These are phyloP conservation scores for Candida pseudocylindracea DNA, from an alignment of 1,139 yeast species.

Conservation along the genomic window DNA sequence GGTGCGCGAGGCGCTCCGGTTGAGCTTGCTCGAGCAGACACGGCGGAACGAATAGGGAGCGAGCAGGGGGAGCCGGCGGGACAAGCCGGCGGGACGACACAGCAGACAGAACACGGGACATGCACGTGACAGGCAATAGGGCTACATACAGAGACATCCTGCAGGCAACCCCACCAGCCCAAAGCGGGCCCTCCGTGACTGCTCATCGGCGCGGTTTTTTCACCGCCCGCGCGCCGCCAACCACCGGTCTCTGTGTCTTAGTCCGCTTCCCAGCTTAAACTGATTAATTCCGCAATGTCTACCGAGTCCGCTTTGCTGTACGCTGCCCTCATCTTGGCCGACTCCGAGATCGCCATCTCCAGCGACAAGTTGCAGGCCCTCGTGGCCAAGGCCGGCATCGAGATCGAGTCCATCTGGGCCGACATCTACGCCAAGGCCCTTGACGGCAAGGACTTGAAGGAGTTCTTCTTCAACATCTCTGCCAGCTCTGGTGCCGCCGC, in stretches of 20 bases:
- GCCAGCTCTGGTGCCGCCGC: slow-evolving; percentile 59
- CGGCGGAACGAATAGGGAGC: slow-evolving; percentile 16
- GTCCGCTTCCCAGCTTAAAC: background rate
- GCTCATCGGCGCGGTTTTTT: too few relatives aligned
- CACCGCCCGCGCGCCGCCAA: too few relatives aligned
- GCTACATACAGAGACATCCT: too few relatives aligned
- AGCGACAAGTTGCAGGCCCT: slow-evolving; percentile 76
- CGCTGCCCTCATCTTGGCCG: slow-evolving; percentile 97
- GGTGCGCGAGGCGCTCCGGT: slow-evolving; percentile 66
- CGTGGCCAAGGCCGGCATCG: slow-evolving; percentile 80
- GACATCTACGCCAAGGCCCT: slow-evolving; percentile 91
- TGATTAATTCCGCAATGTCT: slow-evolving; percentile 22
- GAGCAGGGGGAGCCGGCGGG: too few relatives aligned
- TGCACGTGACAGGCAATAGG: too few relatives aligned
- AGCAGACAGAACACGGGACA: too few relatives aligned
- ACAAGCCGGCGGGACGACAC: too few relatives aligned
- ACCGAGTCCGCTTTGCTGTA: slow-evolving; percentile 60
- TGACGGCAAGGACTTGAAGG: slow-evolving; percentile 92
- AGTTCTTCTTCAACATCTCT: slow-evolving; percentile 60
- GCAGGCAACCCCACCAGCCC: too few relatives aligned
- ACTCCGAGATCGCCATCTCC: slow-evolving; percentile 88
- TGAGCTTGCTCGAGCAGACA: slow-evolving; percentile 51
- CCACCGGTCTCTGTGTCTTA: too few relatives aligned
- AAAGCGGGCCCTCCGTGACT: too few relatives aligned
- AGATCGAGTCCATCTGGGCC: slow-evolving; percentile 80